These are phyloP conservation scores for Backusella macrospora DNA, from an alignment of 192 early-diverging fungal species.

Conservation along the genomic window DNA sequence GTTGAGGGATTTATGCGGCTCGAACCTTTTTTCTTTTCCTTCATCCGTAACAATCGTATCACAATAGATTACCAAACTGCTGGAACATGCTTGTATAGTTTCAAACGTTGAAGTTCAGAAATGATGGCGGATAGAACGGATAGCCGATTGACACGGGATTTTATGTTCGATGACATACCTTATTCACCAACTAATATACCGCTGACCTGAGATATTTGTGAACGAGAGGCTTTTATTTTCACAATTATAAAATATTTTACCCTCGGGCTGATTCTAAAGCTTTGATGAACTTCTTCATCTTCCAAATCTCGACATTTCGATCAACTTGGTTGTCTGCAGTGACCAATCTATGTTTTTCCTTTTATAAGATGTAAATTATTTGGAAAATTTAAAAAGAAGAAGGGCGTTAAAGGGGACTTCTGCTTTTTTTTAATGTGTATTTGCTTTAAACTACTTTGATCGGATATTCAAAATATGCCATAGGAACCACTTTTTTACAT, in stretches of 20 bases:
- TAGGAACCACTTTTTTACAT: neutral
- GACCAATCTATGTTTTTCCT: neutral
- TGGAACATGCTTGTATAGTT: conserved; percentile 91
- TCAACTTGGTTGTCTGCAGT: conserved; percentile 1
- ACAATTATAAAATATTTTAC: conserved; percentile 40
- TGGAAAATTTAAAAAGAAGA: neutral
- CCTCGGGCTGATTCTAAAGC: conserved; percentile 89
- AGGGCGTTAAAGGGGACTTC: neutral
- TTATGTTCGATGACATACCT: conserved; percentile 99
- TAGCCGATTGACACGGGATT: conserved; percentile 96
- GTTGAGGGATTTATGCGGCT: conserved; percentile 99
- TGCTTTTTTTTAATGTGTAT: neutral
- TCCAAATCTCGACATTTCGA: conserved; percentile 95
- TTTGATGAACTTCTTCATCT: conserved; percentile 99
- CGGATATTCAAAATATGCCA: conserved; percentile 14
- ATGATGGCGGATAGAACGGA: conserved; percentile 98
- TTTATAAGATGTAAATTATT: neutral
- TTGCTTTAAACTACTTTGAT: conserved; percentile 8
- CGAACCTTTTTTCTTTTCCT: conserved; percentile 99
- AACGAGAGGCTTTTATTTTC: conserved; percentile 63
- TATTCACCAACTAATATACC: conserved; percentile 98
- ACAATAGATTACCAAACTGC: conserved; percentile 93
- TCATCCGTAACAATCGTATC: conserved; percentile 98
- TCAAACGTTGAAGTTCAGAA: conserved; percentile 96
- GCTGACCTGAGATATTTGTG: conserved; percentile 87